phyloP scores from a whole-genome alignment of 2,329 filamentous ascomycete genomes.

The Trichophyton simii region DNA sequence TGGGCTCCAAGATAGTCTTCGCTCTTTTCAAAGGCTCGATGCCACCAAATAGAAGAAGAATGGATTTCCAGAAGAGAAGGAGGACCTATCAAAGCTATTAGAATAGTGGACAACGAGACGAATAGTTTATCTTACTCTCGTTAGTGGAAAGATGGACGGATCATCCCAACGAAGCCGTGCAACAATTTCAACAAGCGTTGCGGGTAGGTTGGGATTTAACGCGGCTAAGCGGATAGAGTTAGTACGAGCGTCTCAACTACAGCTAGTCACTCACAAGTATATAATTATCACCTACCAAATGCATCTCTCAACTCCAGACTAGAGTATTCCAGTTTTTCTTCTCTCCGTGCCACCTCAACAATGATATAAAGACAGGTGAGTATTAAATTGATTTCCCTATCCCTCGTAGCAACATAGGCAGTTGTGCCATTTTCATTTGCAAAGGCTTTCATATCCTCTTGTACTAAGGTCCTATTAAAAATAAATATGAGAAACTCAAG shows the following conservation, averaged over 20 bases:
- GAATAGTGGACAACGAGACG: background rate
- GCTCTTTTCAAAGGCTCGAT: slow-evolving; percentile 58
- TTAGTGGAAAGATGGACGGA: slow-evolving; percentile 42
- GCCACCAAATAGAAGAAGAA: slow-evolving; percentile 75
- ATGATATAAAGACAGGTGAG: slow-evolving; percentile 33
- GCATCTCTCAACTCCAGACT: slow-evolving; percentile 9
- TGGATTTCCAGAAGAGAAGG: slow-evolving; percentile 80
- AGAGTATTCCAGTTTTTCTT: slow-evolving; percentile 16
- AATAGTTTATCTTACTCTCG: slow-evolving; percentile 41
- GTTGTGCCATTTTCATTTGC: slow-evolving; percentile 23
- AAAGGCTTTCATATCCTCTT: slow-evolving; percentile 13
- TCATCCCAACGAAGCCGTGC: slow-evolving; percentile 60
- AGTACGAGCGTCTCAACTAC: slow-evolving; percentile 16
- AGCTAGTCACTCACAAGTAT: background rate
- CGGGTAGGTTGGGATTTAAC: slow-evolving; percentile 55
- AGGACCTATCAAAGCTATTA: slow-evolving; percentile 45
- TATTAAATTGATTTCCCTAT: slow-evolving; percentile 31
- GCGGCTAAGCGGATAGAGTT: slow-evolving; percentile 33
- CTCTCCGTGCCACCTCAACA: slow-evolving; percentile 30
- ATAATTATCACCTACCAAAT: slow-evolving; percentile 11
- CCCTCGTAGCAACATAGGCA: slow-evolving; percentile 25
- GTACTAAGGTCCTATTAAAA: background rate
- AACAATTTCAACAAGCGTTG: slow-evolving; percentile 57
- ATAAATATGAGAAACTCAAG: background rate
- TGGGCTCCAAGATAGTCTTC: slow-evolving; percentile 53